Conservation (phyloP, 306 rosid genomes). For the Malus sieversii region DNA sequence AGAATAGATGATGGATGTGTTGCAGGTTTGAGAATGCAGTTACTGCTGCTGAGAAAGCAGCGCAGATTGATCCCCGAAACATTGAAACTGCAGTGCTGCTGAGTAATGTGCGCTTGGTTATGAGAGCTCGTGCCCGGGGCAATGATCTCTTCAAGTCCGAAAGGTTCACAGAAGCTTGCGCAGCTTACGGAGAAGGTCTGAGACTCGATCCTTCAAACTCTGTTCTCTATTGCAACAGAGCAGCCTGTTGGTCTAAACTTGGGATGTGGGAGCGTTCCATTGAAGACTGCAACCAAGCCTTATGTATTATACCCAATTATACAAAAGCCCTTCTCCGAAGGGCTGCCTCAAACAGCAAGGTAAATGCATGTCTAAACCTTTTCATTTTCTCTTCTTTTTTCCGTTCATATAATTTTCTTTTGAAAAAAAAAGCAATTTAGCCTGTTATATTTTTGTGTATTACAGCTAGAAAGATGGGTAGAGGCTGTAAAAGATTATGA, state of each 20-base stretch:
- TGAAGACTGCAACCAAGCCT: conserved; percentile 85
- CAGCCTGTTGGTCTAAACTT: conserved; percentile 95
- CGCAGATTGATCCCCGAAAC: conserved; percentile 54
- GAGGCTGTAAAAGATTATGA: conserved; percentile 80
- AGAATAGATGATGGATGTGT: conserved; percentile 53
- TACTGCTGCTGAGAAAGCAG: conserved; percentile 75
- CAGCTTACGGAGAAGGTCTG: conserved; percentile 87
- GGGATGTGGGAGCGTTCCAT: conserved; percentile 79
- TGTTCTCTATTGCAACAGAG: conserved; percentile 86
- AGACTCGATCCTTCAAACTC: conserved; percentile 72
- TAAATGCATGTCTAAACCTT: conserved; percentile 12
- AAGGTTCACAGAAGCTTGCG: conserved; percentile 85
- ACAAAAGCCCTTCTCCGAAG: conserved; percentile 91
- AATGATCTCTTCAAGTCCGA: conserved; percentile 90
- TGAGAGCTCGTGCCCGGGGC: conserved; percentile 83
- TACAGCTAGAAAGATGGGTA: conserved; percentile 86
- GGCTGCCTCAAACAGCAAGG: conserved; percentile 89
- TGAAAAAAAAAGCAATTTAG: not conserved
- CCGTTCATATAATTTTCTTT: not conserved
- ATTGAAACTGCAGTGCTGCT: conserved; percentile 65
- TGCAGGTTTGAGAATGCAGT: conserved; percentile 99
- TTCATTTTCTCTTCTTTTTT: not conserved
- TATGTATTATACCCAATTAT: conserved; percentile 67
- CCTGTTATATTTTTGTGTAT: conserved; percentile 7
- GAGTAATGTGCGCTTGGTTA: conserved; percentile 65